A percentile compares a stretch with the other conserved stretches of the same genome.
phyloP scores from a whole-genome alignment of 345 rosid species.

The Populus alba region DNA sequence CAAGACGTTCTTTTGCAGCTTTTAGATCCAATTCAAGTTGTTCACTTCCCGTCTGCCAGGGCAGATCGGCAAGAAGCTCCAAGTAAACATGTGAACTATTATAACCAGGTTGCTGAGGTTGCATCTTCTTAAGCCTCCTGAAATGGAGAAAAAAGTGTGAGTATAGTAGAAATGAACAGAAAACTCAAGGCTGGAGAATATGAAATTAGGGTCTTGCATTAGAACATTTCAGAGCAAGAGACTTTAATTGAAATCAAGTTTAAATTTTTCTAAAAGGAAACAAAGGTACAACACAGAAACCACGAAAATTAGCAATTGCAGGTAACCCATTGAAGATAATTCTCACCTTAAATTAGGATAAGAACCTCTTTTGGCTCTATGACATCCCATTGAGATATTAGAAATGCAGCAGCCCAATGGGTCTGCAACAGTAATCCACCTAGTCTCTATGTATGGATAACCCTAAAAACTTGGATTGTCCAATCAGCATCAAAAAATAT shows the following conservation, averaged over 20 bases:
- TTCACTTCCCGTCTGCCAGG: conserved; percentile 91
- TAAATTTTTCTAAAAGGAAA: not conserved
- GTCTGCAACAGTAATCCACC: not conserved
- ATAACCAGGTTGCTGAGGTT: conserved; percentile 99
- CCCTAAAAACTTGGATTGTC: not conserved
- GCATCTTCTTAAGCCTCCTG: conserved; percentile 99
- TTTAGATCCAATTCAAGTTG: conserved; percentile 81
- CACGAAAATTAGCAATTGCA: not conserved
- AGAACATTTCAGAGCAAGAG: not conserved
- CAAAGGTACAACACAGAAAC: not conserved
- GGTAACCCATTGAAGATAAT: not conserved
- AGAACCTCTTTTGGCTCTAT: not conserved
- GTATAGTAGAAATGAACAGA: not conserved
- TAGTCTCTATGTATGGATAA: not conserved
- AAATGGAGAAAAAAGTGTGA: conserved; percentile 10
- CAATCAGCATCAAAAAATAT: not conserved
- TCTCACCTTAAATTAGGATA: not conserved
- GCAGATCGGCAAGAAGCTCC: conserved; percentile 96
- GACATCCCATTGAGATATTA: not conserved
- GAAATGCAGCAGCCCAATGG: not conserved
- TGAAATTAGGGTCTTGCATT: not conserved
- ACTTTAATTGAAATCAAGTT: not conserved
- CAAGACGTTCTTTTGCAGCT: conserved; percentile 91
- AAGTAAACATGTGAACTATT: conserved; percentile 92
- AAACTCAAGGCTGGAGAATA: not conserved